phyloP scores from a whole-genome alignment of 2,329 filamentous ascomycete species.

The Grosmannia serpens region DNA sequence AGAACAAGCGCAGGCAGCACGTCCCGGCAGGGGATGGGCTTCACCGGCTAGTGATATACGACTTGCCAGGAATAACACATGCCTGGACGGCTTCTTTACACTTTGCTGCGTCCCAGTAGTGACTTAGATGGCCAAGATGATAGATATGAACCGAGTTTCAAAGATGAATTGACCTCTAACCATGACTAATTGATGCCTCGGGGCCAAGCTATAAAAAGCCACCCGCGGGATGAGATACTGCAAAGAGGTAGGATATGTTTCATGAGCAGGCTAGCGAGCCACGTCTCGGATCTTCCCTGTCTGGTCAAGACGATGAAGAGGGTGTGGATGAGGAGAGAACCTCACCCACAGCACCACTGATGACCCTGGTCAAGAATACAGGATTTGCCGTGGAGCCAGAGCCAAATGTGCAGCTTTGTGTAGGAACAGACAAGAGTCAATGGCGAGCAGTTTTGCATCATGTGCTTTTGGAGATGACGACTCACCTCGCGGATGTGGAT shows the following conservation, averaged over 20 bases:
- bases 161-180: too few relatives aligned
- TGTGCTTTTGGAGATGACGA: not conserved
- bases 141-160: not conserved
- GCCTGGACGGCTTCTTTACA: too few relatives aligned
- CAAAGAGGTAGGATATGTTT: too few relatives aligned
- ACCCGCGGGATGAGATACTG: too few relatives aligned
- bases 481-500: not conserved
- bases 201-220: too few relatives aligned
- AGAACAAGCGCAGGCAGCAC: not conserved
- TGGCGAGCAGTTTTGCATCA: too few relatives aligned
- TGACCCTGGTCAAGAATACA: constrained; percentile 8
- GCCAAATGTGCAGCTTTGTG: not conserved
- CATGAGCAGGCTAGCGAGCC: too few relatives aligned
- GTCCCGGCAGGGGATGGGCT: not conserved
- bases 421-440: not conserved
- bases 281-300: not conserved
- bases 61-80: too few relatives aligned
- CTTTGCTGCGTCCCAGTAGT: too few relatives aligned
- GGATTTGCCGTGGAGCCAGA: constrained; percentile 6
- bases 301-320: not conserved
- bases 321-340: constrained; percentile 3
- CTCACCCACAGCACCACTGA: constrained; percentile 9
- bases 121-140: not conserved
- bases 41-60: not conserved
- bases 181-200: too few relatives aligned